Evolutionary conservation across 1,139 yeast species (phyloP).

Genomic region (Entelexis paramagnoliae): DNA sequence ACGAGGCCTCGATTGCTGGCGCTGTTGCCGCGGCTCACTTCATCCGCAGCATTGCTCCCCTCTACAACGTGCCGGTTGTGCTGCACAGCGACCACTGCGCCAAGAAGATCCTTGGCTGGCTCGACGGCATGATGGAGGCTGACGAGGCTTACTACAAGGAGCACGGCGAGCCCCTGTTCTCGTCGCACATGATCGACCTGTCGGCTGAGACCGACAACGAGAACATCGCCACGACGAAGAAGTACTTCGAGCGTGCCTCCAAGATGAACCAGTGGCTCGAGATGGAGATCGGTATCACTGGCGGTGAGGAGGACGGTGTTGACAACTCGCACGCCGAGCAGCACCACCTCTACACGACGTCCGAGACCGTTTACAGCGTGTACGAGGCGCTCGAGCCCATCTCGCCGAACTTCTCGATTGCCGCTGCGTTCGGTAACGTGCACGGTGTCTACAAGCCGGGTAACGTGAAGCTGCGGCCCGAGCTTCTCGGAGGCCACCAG

Average conservation of each 20-base stretch:
- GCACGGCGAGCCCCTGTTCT: conserved; percentile 92
- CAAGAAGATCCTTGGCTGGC: conserved; percentile 95
- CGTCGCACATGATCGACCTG: conserved; percentile 97
- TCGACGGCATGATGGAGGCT: conserved; percentile 93
- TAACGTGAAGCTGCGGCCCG: conserved; percentile 89
- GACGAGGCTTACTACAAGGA: conserved; percentile 83
- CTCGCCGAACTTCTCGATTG: conserved; percentile 97
- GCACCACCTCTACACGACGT: conserved; percentile 71
- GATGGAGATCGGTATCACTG: conserved; percentile 99
- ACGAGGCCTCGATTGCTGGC: conserved; percentile 90
- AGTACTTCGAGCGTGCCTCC: conserved; percentile 90
- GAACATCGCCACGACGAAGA: conserved; percentile 88
- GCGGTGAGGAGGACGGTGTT: conserved; percentile 99
- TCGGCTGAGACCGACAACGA: conserved; percentile 95
- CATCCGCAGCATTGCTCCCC: conserved; percentile 92
- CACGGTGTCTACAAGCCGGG: conserved; percentile 99
- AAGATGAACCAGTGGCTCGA: conserved; percentile 96
- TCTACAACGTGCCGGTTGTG: conserved; percentile 92
- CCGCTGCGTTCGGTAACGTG: conserved; percentile 99
- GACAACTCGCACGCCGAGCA: conserved; percentile 85
- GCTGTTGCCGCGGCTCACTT: conserved; percentile 97
- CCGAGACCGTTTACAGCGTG: conserved; percentile 90
- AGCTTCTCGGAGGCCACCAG: conserved; percentile 93
- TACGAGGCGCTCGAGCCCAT: conserved; percentile 82
- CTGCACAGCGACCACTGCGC: conserved; percentile 99